Evolutionary conservation across 169 alveolate genomes (phyloP).

Genomic region (Theileria orientalis): DNA sequence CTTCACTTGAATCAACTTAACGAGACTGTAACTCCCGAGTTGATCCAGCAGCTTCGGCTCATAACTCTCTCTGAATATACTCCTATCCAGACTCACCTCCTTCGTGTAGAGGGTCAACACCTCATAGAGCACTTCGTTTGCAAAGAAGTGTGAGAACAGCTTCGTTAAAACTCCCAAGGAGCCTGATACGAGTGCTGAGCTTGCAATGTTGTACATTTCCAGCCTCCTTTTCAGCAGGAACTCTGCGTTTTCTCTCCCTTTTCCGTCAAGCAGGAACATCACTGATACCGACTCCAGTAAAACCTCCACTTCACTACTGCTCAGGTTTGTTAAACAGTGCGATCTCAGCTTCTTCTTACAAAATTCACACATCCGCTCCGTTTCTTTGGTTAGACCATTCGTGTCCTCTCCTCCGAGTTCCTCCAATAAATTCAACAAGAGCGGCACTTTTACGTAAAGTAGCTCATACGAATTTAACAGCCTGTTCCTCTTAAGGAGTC

Average conservation of each 20-base stretch:
- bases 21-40: neutral
- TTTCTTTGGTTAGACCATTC: slow-evolving; percentile 6
- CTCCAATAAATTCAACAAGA: slow-evolving; percentile 1
- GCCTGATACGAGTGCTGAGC: neutral
- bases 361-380: slow-evolving; percentile 12
- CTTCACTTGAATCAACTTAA: neutral
- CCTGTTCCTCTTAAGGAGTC: slow-evolving; percentile 38
- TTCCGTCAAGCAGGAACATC: slow-evolving; percentile 6
- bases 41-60: slow-evolving; percentile 1
- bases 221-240: slow-evolving; percentile 7
- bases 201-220: slow-evolving; percentile 6
- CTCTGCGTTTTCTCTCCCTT: neutral
- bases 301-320: slow-evolving; percentile 23
- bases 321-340: slow-evolving; percentile 30
- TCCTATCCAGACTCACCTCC: neutral
- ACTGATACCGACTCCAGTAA: slow-evolving; percentile 28
- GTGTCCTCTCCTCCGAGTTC: slow-evolving; percentile 3
- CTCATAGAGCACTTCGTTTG: neutral
- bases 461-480: slow-evolving; percentile 42
- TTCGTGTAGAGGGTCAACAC: neutral
- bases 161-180: neutral
- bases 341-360: slow-evolving; percentile 25
- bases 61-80: neutral
- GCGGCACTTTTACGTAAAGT: slow-evolving; percentile 26
- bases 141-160: neutral